These are phyloP conservation scores for Leucoagaricus sp. DNA, from an alignment of 1,284 basidiomycete genomes.

Conservation along the genomic window DNA sequence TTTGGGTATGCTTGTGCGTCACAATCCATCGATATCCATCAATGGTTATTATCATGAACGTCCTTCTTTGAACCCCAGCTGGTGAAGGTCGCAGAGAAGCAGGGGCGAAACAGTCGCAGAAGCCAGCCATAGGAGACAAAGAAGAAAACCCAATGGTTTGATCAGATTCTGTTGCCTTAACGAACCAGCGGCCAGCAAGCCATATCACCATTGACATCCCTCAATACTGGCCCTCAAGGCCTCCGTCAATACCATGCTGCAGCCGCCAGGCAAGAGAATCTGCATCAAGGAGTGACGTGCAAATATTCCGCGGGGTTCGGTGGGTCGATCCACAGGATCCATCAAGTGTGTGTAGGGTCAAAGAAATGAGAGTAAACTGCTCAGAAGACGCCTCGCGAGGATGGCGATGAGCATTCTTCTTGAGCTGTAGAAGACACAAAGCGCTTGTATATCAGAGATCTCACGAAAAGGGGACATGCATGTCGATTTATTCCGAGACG, in stretches of 20 bases:
- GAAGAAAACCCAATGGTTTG: not conserved
- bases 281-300: not conserved
- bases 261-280: conserved; percentile 1
- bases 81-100: not conserved
- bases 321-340: not conserved
- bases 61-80: not conserved
- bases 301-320: not conserved
- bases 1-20: not conserved
- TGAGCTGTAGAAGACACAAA: no score
- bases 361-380: not conserved
- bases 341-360: not conserved
- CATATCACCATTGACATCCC: not conserved
- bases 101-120: not conserved
- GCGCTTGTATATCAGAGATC: not conserved
- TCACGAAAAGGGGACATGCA: not conserved
- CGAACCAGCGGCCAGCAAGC: not conserved
- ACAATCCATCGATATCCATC: no score
- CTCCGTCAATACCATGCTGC: conserved; percentile 4
- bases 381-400: no score
- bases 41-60: not conserved
- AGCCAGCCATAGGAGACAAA: not conserved
- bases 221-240: not conserved
- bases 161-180: not conserved
- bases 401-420: no score
- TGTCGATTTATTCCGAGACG: not conserved